phyloP scores from a whole-genome alignment of 495 filamentous ascomycete genomes.

The Staphylotrichum longicolle region DNA sequence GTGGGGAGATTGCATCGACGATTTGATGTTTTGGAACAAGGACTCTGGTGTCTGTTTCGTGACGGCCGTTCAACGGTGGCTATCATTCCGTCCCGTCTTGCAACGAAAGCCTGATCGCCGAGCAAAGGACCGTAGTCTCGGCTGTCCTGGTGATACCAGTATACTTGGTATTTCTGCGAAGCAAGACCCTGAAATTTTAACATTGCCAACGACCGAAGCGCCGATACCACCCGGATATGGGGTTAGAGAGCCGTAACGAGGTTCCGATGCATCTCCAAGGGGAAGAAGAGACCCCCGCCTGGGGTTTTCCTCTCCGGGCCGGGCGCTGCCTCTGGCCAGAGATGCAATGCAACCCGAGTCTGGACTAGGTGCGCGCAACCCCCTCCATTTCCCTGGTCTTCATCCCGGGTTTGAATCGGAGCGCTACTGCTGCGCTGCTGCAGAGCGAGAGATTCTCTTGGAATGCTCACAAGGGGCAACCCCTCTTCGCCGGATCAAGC shows the following conservation, averaged over 20 bases:
- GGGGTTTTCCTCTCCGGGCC: neutral
- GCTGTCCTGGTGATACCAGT: too few relatives aligned
- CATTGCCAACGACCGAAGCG: conserved; percentile 6
- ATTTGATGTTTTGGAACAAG: neutral
- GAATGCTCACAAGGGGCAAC: neutral
- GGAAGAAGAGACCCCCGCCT: conserved; percentile 5
- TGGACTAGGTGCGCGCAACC: too few relatives aligned
- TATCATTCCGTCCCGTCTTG: too few relatives aligned
- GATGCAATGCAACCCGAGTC: neutral
- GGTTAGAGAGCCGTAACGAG: neutral
- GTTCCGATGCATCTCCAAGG: neutral
- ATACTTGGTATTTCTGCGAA: too few relatives aligned
- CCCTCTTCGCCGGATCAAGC: conserved; percentile 1
- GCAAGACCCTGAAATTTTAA: neutral
- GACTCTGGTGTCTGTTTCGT: neutral
- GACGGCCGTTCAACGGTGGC: too few relatives aligned
- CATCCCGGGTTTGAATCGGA: neutral
- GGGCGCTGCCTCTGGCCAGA: neutral
- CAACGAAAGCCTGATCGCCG: too few relatives aligned
- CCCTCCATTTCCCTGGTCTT: neutral
- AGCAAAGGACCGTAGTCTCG: too few relatives aligned
- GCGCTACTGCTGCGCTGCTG: neutral
- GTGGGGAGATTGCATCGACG: too few relatives aligned
- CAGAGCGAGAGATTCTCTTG: neutral
- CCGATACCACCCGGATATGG: conserved; percentile 8